Percentiles rank a stretch among this genome's conserved stretches.
phyloP scores from a whole-genome alignment of 2,329 filamentous ascomycete genomes.

The Phaeoacremonium minimum region DNA sequence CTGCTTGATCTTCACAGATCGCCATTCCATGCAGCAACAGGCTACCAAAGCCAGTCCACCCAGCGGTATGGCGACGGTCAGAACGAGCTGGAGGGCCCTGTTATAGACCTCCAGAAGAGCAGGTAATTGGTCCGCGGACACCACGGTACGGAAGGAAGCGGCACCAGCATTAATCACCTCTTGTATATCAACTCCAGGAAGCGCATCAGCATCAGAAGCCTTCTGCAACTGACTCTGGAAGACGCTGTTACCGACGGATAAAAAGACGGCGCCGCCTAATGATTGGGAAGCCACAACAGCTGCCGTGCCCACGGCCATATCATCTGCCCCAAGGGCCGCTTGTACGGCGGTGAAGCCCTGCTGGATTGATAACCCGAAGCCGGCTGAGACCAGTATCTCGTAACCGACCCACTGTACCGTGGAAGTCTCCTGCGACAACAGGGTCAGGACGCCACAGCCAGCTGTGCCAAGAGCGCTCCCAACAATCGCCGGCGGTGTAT shows the following conservation, averaged over 20 bases:
- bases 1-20: slow-evolving; percentile 13
- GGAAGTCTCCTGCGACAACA: slow-evolving; percentile 23
- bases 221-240: slow-evolving; percentile 27
- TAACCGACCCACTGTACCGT: slow-evolving; percentile 27
- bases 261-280: slow-evolving; percentile 39
- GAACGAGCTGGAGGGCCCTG: slow-evolving; percentile 14
- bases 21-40: slow-evolving; percentile 17
- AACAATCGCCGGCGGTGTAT: slow-evolving; percentile 14
- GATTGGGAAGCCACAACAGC: slow-evolving; percentile 35
- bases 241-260: slow-evolving; percentile 38
- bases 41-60: slow-evolving; percentile 14
- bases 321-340: slow-evolving; percentile 28
- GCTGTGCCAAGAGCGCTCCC: slow-evolving; percentile 23
- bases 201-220: background rate
- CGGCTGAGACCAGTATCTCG: slow-evolving; percentile 25
- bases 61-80: slow-evolving; percentile 14
- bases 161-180: slow-evolving; percentile 15
- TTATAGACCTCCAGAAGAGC: slow-evolving; percentile 10
- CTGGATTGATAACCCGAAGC: slow-evolving; percentile 32
- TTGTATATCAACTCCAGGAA: slow-evolving; percentile 13
- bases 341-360: slow-evolving; percentile 33
- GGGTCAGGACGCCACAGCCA: slow-evolving; percentile 29
- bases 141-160: slow-evolving; percentile 16
- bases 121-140: slow-evolving; percentile 11
- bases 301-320: slow-evolving; percentile 36